Base-by-base conservation (phyloP, 352 stramenopile genomes). In the Phytophthora ohioensis region DNA sequence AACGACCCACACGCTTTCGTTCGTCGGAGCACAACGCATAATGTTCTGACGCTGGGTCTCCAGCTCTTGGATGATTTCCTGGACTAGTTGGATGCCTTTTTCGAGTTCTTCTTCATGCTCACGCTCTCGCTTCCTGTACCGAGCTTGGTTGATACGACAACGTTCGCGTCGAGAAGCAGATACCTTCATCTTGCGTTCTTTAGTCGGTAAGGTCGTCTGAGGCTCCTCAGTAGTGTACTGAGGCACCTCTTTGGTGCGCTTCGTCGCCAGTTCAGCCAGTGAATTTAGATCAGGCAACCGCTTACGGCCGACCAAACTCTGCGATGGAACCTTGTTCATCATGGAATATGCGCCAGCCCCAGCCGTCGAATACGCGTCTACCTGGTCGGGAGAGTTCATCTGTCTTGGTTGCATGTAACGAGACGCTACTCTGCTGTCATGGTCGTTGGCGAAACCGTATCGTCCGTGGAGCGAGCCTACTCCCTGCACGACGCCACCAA, bases 1-100 rank as follows among this genome's bases (percentile, higher is more conserved):
- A n/a, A 64, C 62, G 31, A 49, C 48, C 62, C 62, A 69, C 3
- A 63, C 35, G 11, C 34, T 69, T 36, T 57, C 45, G 30, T 69
- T 43, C 13, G 52, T 64, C 8, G 52, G 52, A 1, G 32, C 6
- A n/a, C 17, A 46, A 1, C 52, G 32, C 8, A 57, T 9, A 31
- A 69, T 35, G 9, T 45, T 41, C 27, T 69, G 52, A 5, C 30
- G 34, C 30, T 64, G 49, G 1, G 39, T n/a, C 52, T 63, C 43
- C 2, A 69, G 42, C 3, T 63, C 55, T 11, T 57, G 47, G 27
- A 69, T 57, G 9, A 58, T 21, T 34, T 62, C 32, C 9, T 36
- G 27, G 4, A 62, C 4, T 62, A 4, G 7, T n/a, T 27, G 31
- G 15, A 62, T 61, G 30, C 9, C n/a, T 4, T 36, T 3, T 2